Conservation (phyloP, 2,329 filamentous ascomycete species). For the Epichloe festucae region DNA sequence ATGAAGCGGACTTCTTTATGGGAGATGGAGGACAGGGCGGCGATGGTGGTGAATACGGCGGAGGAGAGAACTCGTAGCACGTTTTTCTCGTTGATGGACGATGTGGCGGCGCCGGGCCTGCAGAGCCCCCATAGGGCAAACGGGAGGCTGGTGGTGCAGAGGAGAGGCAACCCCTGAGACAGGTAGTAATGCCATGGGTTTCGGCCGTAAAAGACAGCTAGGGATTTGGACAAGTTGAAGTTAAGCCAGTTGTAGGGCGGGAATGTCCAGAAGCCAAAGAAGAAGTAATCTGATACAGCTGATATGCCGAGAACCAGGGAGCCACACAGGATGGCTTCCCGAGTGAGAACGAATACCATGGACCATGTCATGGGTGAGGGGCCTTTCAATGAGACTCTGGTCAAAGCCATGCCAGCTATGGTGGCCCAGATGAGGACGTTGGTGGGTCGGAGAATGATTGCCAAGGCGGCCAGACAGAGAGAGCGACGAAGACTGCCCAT, state of each 20-base stretch:
- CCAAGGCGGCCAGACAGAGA: conserved; percentile 63
- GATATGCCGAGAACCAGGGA: conserved; percentile 50
- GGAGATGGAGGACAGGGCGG: conserved; percentile 60
- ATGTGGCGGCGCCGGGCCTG: conserved; percentile 21
- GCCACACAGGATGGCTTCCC: conserved; percentile 54
- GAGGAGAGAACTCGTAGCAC: conserved; percentile 35
- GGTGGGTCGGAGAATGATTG: conserved; percentile 78
- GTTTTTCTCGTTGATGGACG: conserved; percentile 22
- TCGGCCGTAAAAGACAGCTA: conserved; percentile 84
- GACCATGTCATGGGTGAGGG: conserved; percentile 29
- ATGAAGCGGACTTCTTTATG: conserved; percentile 98
- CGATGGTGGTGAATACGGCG: conserved; percentile 45
- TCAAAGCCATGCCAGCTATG: conserved; percentile 38
- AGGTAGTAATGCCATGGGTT: conserved; percentile 92
- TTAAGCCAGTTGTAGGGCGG: conserved; percentile 78
- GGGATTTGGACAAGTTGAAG: conserved; percentile 78
- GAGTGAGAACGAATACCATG: conserved; percentile 39
- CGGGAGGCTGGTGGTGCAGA: conserved; percentile 72
- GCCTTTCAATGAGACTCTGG: conserved; percentile 21
- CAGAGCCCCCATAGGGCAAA: conserved; percentile 58
- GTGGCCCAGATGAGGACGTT: conserved; percentile 76
- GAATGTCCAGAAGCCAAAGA: conserved; percentile 78
- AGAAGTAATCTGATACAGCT: conserved; percentile 56
- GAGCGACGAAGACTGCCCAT: conserved; percentile 35
- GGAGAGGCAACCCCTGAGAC: conserved; percentile 74